phyloP scores from a whole-genome alignment of 1,284 basidiomycete genomes.

The Cutaneotrichosporon sp. region DNA sequence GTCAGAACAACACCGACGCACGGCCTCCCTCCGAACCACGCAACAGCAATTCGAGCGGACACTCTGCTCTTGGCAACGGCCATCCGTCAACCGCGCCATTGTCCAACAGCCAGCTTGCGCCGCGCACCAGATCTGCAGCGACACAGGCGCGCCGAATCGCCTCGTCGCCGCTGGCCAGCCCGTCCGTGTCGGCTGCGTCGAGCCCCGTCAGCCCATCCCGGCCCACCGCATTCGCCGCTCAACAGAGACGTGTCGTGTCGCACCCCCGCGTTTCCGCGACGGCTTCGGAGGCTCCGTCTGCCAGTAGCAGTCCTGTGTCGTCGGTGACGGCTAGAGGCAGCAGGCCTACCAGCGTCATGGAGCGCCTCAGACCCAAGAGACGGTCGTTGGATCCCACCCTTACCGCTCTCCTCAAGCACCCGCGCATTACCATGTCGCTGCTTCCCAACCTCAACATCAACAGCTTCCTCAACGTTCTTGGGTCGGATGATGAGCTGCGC shows the following conservation, averaged over 20 bases:
- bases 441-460: constrained; percentile 41
- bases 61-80: constrained; percentile 6
- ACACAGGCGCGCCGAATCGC: constrained; percentile 14
- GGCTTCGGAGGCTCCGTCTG: neutral
- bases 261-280: neutral
- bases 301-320: neutral
- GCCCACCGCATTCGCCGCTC: neutral
- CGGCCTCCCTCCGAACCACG: neutral
- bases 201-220: neutral
- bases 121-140: constrained; percentile 10
- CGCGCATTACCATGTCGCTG: constrained; percentile 32
- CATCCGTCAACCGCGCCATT: neutral
- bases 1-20: too few species aligned
- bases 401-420: constrained; percentile 25
- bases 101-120: constrained; percentile 9
- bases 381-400: constrained; percentile 2
- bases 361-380: constrained; percentile 7
- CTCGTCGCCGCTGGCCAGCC: constrained; percentile 23
- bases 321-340: neutral
- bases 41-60: neutral
- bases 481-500: constrained; percentile 31
- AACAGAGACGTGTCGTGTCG: neutral
- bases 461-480: constrained; percentile 42
- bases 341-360: constrained; percentile 2
- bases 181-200: constrained; percentile 4